phyloP scores from a whole-genome alignment of 106 monocot genomes.

The Dioscorea dumetorum region DNA sequence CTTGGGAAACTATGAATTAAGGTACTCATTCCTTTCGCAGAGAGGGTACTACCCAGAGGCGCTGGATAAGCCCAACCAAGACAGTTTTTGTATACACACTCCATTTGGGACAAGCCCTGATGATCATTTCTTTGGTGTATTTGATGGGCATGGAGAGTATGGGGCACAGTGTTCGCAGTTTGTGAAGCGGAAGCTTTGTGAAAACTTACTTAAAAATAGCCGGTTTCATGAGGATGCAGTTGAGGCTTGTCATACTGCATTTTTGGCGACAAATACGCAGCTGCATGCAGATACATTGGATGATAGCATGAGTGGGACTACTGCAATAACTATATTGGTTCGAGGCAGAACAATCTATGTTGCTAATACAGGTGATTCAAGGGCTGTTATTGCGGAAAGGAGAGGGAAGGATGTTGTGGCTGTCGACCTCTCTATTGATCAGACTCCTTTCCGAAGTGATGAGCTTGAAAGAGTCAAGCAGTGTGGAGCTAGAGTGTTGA shows the following conservation, averaged over 20 bases:
- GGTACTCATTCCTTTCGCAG: constrained; percentile 89
- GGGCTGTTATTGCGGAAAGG: constrained; percentile 86
- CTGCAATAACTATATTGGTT: constrained; percentile 76
- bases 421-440: constrained; percentile 83
- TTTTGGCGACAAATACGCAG: constrained; percentile 71
- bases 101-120: constrained; percentile 79
- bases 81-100: constrained; percentile 85
- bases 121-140: constrained; percentile 97
- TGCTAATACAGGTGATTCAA: constrained; percentile 92
- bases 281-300: constrained; percentile 73
- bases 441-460: constrained; percentile 85
- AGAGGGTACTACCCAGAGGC: constrained; percentile 97
- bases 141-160: constrained; percentile 94
- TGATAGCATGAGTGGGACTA: constrained; percentile 96
- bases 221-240: constrained; percentile 51
- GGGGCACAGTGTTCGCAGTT: constrained; percentile 96
- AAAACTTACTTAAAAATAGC: constrained; percentile 74
- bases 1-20: constrained; percentile 65
- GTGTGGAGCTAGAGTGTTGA: constrained; percentile 91
- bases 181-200: constrained; percentile 73
- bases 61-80: constrained; percentile 89
- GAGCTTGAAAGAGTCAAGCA: constrained; percentile 90
- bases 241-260: constrained; percentile 66
- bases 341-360: constrained; percentile 75
- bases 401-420: constrained; percentile 63